Percentiles rank a stretch among this genome's conserved stretches.
Evolutionary conservation across 2,329 filamentous ascomycete species (phyloP).

Genomic region (Fusarium equiseti): DNA sequence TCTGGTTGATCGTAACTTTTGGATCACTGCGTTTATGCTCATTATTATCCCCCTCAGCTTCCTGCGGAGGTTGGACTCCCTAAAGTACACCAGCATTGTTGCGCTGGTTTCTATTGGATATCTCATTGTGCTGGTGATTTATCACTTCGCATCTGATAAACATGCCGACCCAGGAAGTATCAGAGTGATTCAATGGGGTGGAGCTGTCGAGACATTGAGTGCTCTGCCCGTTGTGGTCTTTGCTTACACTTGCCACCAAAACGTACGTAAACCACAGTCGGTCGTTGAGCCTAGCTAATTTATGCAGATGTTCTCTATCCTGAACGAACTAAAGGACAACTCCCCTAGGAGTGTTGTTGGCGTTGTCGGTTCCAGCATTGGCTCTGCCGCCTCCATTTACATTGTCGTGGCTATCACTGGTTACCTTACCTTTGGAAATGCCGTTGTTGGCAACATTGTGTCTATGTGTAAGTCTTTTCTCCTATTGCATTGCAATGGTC

Average conservation of each 20-base stretch:
- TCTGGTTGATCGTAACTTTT: conserved; percentile 91
- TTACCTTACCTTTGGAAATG: conserved; percentile 94
- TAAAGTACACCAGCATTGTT: conserved; percentile 96
- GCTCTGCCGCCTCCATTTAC: conserved; percentile 87
- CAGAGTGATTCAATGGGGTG: conserved; percentile 81
- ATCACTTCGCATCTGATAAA: conserved; percentile 88
- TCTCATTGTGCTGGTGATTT: conserved; percentile 90
- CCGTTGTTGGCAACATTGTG: conserved; percentile 91
- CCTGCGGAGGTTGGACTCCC: conserved; percentile 87
- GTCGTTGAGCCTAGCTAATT: conserved; percentile 6
- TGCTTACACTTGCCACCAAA: conserved; percentile 99
- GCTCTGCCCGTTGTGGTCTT: conserved; percentile 96
- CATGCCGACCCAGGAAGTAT: conserved; percentile 80
- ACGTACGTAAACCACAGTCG: conserved; percentile 66
- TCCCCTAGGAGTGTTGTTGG: conserved; percentile 78
- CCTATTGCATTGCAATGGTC: neutral
- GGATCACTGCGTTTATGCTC: conserved; percentile 98
- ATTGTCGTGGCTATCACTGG: conserved; percentile 93
- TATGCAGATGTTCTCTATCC: conserved; percentile 92
- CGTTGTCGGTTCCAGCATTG: conserved; percentile 87
- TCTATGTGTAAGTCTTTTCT: conserved; percentile 78
- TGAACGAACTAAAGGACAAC: conserved; percentile 93
- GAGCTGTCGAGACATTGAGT: conserved; percentile 81
- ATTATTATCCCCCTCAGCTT: conserved; percentile 96
- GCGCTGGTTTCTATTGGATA: conserved; percentile 95